Percentiles rank a stretch among this genome's conserved stretches.
These are phyloP conservation scores for Pugionium dolabratum DNA, from an alignment of 345 rosid genomes.

Conservation along the genomic window DNA sequence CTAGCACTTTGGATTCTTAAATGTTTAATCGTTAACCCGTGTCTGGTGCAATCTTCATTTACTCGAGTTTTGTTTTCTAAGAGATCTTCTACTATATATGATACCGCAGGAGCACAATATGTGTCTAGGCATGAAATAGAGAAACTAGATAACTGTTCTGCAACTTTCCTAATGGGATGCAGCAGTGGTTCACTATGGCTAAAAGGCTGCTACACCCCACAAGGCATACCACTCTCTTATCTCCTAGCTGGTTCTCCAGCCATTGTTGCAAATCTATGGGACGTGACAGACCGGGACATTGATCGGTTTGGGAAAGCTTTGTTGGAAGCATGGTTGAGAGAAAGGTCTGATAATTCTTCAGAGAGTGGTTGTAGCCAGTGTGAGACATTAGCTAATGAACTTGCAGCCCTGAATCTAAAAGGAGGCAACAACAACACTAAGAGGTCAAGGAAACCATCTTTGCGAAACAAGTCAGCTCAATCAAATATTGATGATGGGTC, in stretches of 20 bases:
- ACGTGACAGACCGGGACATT: conserved; percentile 92
- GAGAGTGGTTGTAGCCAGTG: conserved; percentile 43
- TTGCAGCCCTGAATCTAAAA: conserved; percentile 54
- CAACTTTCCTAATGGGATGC: conserved; percentile 37
- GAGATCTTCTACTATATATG: conserved; percentile 15
- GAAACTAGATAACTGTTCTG: conserved; percentile 66
- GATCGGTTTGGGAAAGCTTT: conserved; percentile 85
- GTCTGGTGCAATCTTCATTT: conserved; percentile 21
- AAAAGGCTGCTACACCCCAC: conserved; percentile 70
- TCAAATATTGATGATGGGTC: no score
- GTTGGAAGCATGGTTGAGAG: conserved; percentile 75
- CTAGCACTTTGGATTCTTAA: neutral
- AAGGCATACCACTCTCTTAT: conserved; percentile 73
- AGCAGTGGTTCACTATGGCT: conserved; percentile 79
- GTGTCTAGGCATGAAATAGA: conserved; percentile 62
- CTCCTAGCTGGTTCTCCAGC: conserved; percentile 82
- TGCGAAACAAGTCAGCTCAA: no score
- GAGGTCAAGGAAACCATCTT: conserved; percentile 26
- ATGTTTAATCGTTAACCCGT: neutral
- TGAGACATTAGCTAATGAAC: conserved; percentile 51
- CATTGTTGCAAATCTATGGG: conserved; percentile 77
- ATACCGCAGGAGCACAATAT: conserved; percentile 69
- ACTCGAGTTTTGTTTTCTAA: conserved; percentile 20
- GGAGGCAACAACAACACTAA: conserved; percentile 40
- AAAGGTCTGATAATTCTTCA: conserved; percentile 48